Evolutionary conservation across 2,329 filamentous ascomycete species (phyloP), one percentile per base, ranked within the genome.

Genomic region (Scytalidium sp.): DNA sequence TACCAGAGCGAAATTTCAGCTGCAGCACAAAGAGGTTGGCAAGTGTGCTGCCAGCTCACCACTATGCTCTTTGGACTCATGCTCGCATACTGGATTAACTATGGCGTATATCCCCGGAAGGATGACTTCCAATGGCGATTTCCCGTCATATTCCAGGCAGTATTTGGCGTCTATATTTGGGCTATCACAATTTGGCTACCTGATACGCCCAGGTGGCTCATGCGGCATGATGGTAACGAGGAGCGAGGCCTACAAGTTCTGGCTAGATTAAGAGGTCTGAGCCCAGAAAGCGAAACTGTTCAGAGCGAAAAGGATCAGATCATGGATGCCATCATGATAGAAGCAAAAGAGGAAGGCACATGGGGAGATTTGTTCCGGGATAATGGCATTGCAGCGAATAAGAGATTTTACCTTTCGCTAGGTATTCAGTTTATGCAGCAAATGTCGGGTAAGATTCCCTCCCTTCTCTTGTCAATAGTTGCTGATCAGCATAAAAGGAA

Each of bases 51-150:
- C 44, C 67, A 68, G 51, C 66, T 69, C 50, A 49, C 65, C 2
- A 67, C 69, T 19, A 79, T 81, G 53, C 77, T 76, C 0, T 70
- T 71, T 27, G 69, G 68, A 1, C 71, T 95, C 65, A 84, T 97
- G 50, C 89, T 89, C 44, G 96, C 91, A 60, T 92, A 97, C 20
- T 97, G 92, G 93, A 91, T 97, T 27, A 93, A 97, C 69, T 97
- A 97, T 71, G 91, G 92, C 61, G 73, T 75, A 4, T 57, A 61
- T 3, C 72, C 71, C 0, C 59, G 53, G 3, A 75, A 79, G 55
- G 96, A 96, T 64, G 96, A 90, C 70, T 78, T 86, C 72, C 88
- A 92, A 3, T 97, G 93, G 93, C 87, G 93, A 32, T 62, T 96
- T 43, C 92, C 92, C 2, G 73, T 97, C 44, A 71, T 90, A 41